Evolutionary conservation across 2,329 filamentous ascomycete species (phyloP).

Genomic region (Claviceps sp.): DNA sequence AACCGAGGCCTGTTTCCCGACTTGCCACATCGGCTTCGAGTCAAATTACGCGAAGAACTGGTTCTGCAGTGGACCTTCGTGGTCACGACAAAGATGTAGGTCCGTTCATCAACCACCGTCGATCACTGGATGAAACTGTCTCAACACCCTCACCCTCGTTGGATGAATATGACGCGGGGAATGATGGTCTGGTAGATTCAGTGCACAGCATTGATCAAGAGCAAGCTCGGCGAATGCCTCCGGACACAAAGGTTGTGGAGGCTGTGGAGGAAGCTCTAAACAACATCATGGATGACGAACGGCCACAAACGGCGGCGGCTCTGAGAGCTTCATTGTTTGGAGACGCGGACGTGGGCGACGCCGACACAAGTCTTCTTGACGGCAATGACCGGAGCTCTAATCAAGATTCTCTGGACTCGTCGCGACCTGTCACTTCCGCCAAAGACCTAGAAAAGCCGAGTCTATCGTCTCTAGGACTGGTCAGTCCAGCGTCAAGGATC

Average conservation of each 20-base stretch:
- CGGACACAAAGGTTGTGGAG: slow-evolving; percentile 71
- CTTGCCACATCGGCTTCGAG: slow-evolving; percentile 25
- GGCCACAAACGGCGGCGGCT: slow-evolving; percentile 49
- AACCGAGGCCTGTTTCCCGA: slow-evolving; percentile 28
- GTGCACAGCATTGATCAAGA: slow-evolving; percentile 70
- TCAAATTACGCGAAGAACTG: slow-evolving; percentile 26
- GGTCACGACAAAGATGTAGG: slow-evolving; percentile 23
- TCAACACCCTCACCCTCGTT: slow-evolving; percentile 45
- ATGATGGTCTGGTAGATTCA: slow-evolving; percentile 56
- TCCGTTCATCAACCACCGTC: slow-evolving; percentile 33
- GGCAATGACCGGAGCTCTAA: slow-evolving; percentile 46
- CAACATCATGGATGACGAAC: slow-evolving; percentile 77
- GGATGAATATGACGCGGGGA: slow-evolving; percentile 69
- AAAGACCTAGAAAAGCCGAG: slow-evolving; percentile 60
- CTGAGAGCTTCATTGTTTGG: slow-evolving; percentile 53
- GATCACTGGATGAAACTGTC: slow-evolving; percentile 55
- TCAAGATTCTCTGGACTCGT: slow-evolving; percentile 47
- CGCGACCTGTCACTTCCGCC: slow-evolving; percentile 13
- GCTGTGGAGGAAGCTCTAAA: slow-evolving; percentile 87
- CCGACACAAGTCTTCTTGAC: slow-evolving; percentile 35
- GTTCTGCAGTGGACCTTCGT: slow-evolving; percentile 36
- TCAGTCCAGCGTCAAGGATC: slow-evolving; percentile 74
- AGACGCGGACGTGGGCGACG: slow-evolving; percentile 17
- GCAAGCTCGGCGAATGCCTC: slow-evolving; percentile 34
- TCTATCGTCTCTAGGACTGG: slow-evolving; percentile 78